Base-by-base conservation (phyloP, 768 basidiomycete species). In the Russula sp. region DNA sequence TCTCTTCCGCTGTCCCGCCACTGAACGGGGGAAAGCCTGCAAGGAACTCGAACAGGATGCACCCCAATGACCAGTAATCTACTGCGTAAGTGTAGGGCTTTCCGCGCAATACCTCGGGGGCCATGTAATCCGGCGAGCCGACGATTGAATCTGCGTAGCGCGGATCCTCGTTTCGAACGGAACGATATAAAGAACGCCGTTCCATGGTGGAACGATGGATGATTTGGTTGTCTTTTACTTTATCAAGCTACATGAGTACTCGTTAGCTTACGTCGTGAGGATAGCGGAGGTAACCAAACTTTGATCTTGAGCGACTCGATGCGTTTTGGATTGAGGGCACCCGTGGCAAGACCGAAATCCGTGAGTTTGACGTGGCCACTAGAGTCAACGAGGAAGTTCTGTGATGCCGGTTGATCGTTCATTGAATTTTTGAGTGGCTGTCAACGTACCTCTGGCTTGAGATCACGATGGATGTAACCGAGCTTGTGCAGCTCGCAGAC, bases 101-200 rank as follows among this genome's bases (percentile, higher is more conserved):
- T 40, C 91, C 96, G 34, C 95, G 85, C 31, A 98, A 82, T 22
- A 98, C 94, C 71, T 94, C 91, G 0, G 91, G 90, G 1, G 97
- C 91, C 97, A 99, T 98, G 75, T 99, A 99, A 75, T 99, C 97
- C 0, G 97, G 96, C 0, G 92, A 95, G 7, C 97, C 97, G 37
- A 99, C 97, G 64, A 98, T 91, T 14, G 94, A 97, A 72, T 99
- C 94, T 20, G 97, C 97, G 68, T 94, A 96, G 48, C 95, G 86
- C 6, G 92, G 86, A 70, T 98, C 93, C 71, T 89, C 87, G 64
- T 89, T 85, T 6, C 96, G 83, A 71, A 98, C 84, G 51, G 92
- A 94, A 59, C 91, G 89, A 75, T 98, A 99, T 65, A 98, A 85
- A 20, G 94, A 95, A 59, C 95, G 87, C 63, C 96, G 84, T 74